phyloP scores from a whole-genome alignment of 1,284 basidiomycete genomes.

The Cryptococcus sp. region DNA sequence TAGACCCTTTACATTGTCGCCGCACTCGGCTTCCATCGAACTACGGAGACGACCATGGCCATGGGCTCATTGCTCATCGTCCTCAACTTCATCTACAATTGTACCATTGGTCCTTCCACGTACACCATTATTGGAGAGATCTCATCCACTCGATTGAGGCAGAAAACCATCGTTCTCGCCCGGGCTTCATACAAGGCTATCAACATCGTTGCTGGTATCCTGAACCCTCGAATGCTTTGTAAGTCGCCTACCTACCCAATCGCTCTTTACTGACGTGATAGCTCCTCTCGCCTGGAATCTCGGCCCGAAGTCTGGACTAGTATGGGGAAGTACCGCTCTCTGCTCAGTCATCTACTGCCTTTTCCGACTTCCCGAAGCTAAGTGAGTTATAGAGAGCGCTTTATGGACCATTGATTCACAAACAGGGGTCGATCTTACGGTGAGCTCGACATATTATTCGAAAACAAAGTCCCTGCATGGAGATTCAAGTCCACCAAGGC shows the following conservation, averaged over 20 bases:
- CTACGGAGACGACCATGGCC: conserved; percentile 21
- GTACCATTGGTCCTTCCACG: conserved; percentile 25
- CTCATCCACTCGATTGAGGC: conserved; percentile 10
- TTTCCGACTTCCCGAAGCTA: conserved; percentile 3
- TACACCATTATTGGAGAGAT: conserved; percentile 25
- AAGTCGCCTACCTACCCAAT: neutral
- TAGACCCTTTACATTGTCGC: conserved; percentile 49
- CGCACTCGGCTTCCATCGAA: conserved; percentile 15
- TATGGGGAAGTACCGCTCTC: neutral
- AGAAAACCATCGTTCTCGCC: conserved; percentile 51
- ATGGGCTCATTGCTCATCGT: conserved; percentile 33
- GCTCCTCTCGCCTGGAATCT: conserved; percentile 4
- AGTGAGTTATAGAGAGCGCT: neutral
- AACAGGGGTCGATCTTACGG: conserved; percentile 5
- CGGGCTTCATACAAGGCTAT: conserved; percentile 44
- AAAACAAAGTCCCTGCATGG: conserved; percentile 11
- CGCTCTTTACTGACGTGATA: neutral
- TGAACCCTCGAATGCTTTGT: conserved; percentile 11
- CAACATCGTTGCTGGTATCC: conserved; percentile 34
- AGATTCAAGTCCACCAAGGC: conserved; percentile 9
- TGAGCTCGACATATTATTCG: conserved; percentile 11
- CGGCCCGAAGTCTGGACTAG: conserved; percentile 2
- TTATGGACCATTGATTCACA: no score
- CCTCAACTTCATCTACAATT: conserved; percentile 26
- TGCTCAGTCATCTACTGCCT: conserved; percentile 1